Conservation (phyloP, 164 flowering plant species). For the Vitis riparia region DNA sequence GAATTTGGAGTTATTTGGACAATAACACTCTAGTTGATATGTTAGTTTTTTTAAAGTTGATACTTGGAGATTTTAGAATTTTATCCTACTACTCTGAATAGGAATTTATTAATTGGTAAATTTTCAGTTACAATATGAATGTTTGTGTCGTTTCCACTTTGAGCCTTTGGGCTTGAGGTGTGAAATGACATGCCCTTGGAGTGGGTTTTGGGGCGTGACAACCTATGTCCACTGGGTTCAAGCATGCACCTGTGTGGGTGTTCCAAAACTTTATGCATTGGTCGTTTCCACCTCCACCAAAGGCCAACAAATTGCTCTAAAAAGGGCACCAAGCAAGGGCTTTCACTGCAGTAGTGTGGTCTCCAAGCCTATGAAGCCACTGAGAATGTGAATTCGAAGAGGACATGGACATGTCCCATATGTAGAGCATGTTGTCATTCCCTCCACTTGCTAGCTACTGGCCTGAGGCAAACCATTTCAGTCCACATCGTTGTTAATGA, state of each 20-base stretch:
- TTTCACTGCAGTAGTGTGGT: conserved; percentile 31
- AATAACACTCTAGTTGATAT: no score
- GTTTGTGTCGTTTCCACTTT: no score
- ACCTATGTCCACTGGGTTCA: conserved; percentile 28
- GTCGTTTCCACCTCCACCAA: conserved; percentile 32
- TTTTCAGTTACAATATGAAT: no score
- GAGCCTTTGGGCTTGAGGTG: no score
- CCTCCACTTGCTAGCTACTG: conserved; percentile 34
- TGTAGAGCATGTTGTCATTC: conserved; percentile 24
- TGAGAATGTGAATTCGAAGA: conserved; percentile 18
- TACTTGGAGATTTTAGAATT: no score
- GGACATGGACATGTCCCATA: conserved; percentile 26
- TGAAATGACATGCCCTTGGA: no score
- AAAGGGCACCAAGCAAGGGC: conserved; percentile 38
- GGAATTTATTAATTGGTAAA: no score
- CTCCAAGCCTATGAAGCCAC: conserved; percentile 26
- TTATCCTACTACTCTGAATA: no score
- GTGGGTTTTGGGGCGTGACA: conserved; percentile 7
- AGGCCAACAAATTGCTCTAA: conserved; percentile 30
- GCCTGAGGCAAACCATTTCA: conserved; percentile 31
- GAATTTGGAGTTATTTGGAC: no score
- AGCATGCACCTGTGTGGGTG: conserved; percentile 29
- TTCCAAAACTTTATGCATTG: conserved; percentile 38
- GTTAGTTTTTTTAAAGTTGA: no score
- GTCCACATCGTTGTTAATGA: conserved; percentile 29